Base-by-base conservation (phyloP, 116 monocot species). In the Zostera marina region DNA sequence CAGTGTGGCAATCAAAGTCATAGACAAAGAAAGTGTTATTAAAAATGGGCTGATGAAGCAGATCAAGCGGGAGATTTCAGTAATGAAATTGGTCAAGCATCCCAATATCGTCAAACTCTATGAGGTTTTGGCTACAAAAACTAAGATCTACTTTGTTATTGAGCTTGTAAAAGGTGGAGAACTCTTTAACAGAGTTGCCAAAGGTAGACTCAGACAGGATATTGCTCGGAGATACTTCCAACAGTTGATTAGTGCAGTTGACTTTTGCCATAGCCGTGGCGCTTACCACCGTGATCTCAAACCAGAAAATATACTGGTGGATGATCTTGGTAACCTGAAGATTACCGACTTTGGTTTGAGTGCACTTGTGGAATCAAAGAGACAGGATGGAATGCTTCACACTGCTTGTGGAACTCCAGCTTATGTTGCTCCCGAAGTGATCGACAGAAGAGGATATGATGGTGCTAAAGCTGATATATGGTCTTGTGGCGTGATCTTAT, bases 201-300 rank as follows among this genome's bases (percentile, higher is more conserved):
- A 78, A 51, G 89, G 80, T 3, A 74, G 62, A 66, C 76, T 84
- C n/a, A 73, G 66, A 23, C 81, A 89, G 66, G 78, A 78, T 48
- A 47, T 25, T 13, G 84, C 73, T 2, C 63, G 78, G 44, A 89
- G 64, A 54, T 83, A 75, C 39, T 89, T 89, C 63, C 84, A 76
- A 47, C 89, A 89, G 58, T 71, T 89, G 22, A 78, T 84, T 15
- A 66, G 64, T 48, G 84, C 89, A 6, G 78, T 89, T 4, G 81
- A 89, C 44, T 89, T 76, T 55, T 89, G 89, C 61, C 89, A 89
- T 21, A 75, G 77, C 61, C 64, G 84, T 49, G 80, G 83, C 22
- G 83, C 83, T 21, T 88, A 68, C 57, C 88, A 88, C 40, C 71
- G 88, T 12, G 83, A 89, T 48, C 65, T 89, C 42, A 89, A 89